A percentile compares a stretch with the other conserved stretches of the same genome.
phyloP scores from a whole-genome alignment of 1,284 basidiomycete genomes.

The Laetiporus sulphureus region DNA sequence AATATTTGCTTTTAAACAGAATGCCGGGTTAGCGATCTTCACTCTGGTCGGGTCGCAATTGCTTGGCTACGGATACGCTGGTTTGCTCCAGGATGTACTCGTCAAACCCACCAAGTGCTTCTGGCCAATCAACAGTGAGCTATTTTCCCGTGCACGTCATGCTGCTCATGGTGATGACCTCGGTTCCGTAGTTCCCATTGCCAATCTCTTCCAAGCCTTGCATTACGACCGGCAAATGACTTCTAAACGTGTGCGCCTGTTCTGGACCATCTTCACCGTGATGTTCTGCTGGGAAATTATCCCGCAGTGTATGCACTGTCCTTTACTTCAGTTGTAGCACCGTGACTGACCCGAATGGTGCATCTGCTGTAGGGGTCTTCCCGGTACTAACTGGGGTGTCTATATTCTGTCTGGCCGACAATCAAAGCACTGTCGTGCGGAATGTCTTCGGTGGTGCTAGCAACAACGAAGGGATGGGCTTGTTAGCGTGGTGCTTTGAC shows the following conservation, averaged over 20 bases:
- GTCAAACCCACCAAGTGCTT: conserved; percentile 28
- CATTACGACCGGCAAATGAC: conserved; percentile 28
- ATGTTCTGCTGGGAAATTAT: conserved; percentile 32
- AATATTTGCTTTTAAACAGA: conserved; percentile 9
- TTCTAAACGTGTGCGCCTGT: conserved; percentile 26
- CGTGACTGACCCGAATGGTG: conserved; percentile 11
- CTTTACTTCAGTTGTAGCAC: background rate
- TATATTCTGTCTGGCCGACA: conserved; percentile 55
- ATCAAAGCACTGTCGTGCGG: conserved; percentile 38
- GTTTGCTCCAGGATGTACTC: conserved; percentile 24
- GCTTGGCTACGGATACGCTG: conserved; percentile 27
- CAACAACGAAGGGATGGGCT: conserved; percentile 51
- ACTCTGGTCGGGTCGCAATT: conserved; percentile 27
- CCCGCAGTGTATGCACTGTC: conserved; percentile 41
- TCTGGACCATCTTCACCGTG: conserved; percentile 24
- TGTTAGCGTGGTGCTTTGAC: conserved; percentile 48
- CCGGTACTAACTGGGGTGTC: conserved; percentile 39
- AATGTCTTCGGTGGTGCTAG: conserved; percentile 55
- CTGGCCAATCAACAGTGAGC: conserved; percentile 25
- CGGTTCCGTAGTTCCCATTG: conserved; percentile 17
- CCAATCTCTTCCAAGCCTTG: conserved; percentile 27
- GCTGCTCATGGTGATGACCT: background rate
- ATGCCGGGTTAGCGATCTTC: conserved; percentile 26
- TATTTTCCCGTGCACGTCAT: background rate
- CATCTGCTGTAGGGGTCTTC: conserved; percentile 22